Conservation (phyloP, 2,329 filamentous ascomycete genomes). For the Pseudopyricularia javanii region DNA sequence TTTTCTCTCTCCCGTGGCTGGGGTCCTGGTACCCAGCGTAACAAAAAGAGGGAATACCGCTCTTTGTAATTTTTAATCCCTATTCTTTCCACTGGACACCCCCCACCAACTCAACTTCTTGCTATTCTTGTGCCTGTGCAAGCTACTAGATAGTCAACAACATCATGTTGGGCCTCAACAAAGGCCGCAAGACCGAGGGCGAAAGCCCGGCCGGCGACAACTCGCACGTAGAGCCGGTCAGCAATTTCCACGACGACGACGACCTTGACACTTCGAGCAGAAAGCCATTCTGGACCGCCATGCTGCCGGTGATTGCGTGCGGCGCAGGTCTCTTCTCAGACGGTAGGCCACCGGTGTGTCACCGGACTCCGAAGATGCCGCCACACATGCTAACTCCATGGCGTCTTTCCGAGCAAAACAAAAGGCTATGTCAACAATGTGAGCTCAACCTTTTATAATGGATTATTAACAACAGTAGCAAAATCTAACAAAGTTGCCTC, state of each 20-base stretch:
- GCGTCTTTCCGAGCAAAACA: too few species aligned
- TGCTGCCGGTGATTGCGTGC: constrained; percentile 69
- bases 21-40: too few species aligned
- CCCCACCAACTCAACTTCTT: background rate
- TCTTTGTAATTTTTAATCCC: background rate
- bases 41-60: too few species aligned
- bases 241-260: background rate
- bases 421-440: constrained; percentile 76
- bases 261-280: background rate
- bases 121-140: background rate
- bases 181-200: constrained; percentile 2
- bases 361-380: too few species aligned
- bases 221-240: background rate
- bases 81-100: background rate
- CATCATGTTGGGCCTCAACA: constrained; percentile 5
- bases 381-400: too few species aligned
- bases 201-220: background rate
- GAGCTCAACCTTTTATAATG: too few species aligned
- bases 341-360: too few species aligned
- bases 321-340: constrained; percentile 85
- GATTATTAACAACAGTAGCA: too few species aligned
- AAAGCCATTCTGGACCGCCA: constrained; percentile 6
- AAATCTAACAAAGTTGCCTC: background rate
- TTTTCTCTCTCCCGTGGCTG: background rate
- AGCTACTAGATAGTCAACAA: background rate